Evolutionary conservation across 331 rosid genomes (phyloP).

Genomic region (Telfairia occidentalis): DNA sequence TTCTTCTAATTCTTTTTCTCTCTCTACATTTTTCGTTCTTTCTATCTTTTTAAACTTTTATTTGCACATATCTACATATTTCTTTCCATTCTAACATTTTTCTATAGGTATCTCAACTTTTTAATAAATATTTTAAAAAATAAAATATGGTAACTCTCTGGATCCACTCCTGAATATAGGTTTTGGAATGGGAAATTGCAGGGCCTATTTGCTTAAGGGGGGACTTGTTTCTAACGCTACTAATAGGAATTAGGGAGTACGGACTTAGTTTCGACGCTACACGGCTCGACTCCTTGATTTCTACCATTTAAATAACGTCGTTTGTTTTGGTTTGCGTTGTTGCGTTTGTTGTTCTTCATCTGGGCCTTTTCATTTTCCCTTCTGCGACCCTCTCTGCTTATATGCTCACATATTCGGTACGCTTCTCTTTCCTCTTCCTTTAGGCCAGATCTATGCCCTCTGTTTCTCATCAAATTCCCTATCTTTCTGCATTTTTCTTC

Average conservation of each 20-base stretch:
- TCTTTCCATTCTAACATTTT: too few relatives aligned
- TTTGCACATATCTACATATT: too few relatives aligned
- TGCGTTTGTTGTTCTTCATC: neutral
- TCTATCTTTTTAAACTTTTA: too few relatives aligned
- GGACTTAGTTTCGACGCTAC: constrained; percentile 10
- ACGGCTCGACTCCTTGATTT: neutral
- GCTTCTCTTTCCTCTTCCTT: neutral
- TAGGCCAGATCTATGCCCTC: neutral
- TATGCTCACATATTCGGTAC: neutral
- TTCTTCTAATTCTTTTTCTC: too few relatives aligned
- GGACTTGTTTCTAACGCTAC: constrained; percentile 8
- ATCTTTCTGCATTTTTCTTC: constrained; percentile 1
- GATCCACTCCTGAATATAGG: too few relatives aligned
- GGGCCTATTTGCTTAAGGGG: too few relatives aligned
- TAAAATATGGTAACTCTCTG: too few relatives aligned
- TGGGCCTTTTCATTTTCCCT: neutral
- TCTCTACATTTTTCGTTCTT: too few relatives aligned
- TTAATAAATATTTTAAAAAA: too few relatives aligned
- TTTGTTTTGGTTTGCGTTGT: neutral
- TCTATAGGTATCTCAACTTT: too few relatives aligned
- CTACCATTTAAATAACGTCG: neutral
- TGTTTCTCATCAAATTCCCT: neutral
- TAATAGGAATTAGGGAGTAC: neutral
- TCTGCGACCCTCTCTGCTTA: constrained; percentile 4
- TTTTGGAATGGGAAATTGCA: too few relatives aligned